These are phyloP conservation scores for Magnusiomyces magnusii DNA, from an alignment of 1,139 yeast genomes.

Conservation along the genomic window DNA sequence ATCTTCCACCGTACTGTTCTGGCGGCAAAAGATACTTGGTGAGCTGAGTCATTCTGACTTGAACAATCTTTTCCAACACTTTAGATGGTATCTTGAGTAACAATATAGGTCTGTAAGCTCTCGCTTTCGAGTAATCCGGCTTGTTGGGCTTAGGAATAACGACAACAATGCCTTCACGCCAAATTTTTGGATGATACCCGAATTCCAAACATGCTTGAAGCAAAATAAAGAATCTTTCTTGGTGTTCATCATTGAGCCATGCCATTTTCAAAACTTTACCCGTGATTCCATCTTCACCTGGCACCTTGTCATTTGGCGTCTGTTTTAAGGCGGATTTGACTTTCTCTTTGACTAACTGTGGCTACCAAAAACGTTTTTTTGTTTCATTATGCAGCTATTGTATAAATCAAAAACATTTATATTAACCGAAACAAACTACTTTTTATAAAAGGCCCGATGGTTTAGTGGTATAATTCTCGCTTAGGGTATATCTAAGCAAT, in stretches of 20 bases:
- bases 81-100: background rate
- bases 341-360: no score
- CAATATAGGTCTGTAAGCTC: slow-evolving; percentile 7
- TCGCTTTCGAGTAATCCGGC: slow-evolving; percentile 2
- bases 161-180: slow-evolving; percentile 1
- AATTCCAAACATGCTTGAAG: background rate
- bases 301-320: no score
- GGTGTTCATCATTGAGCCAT: background rate
- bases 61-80: background rate
- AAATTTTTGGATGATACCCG: slow-evolving; percentile 7
- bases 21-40: background rate
- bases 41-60: background rate
- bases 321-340: no score
- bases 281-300: no score
- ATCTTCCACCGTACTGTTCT: background rate
- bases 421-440: background rate
- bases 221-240: background rate
- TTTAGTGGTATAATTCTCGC: background rate
- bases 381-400: no score
- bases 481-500: background rate
- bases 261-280: no score
- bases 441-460: background rate
- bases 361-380: no score
- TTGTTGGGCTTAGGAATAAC: slow-evolving; percentile 10
- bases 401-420: no score